Evolutionary conservation across 2,329 filamentous ascomycete genomes (phyloP), one percentile per base, ranked within the genome.

Genomic region (Trichoderma lentiforme): DNA sequence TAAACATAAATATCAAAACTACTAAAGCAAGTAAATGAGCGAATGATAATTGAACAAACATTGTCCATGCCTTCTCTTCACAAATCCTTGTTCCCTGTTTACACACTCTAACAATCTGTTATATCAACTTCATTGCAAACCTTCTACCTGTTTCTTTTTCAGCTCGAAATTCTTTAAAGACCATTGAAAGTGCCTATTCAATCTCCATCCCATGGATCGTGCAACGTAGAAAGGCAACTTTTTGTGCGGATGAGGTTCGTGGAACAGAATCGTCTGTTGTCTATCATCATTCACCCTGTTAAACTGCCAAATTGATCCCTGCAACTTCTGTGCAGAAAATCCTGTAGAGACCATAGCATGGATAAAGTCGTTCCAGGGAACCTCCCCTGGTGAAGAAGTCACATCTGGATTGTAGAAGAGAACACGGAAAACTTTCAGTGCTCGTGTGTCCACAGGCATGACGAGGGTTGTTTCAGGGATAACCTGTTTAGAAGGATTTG

Each of bases 301-400:
- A 73, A 91, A 91, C 12, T 89, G 86, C 89, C 89, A 91, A 0
- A 86, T 85, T 1, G 86, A 90, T 0, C 88, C 87, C 72, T 89
- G 89, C 0, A 90, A 81, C 78, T 91, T 90, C 78, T 88, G 80
- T 0, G 83, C 83, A 0, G 75, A 72, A 68, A 91, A 89, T 0
- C 87, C 88, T 0, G 82, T 81, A 0, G 80, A 80, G 0, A 75
- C 74, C 85, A 90, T 86, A 0, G 87, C 86, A 70, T 86, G 83
- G 0, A 89, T 75, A 67, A 89, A 87, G 66, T 89, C 87, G 1
- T 75, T 79, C 88, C 87, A 90, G 0, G 81, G 62, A 0, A 90
- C 74, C 72, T 88, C 87, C 3, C 86, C 84, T 0, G 84, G 82
- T 0, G 81, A 78, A 0, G 84, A 81, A 0, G 76, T 81, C 0